Evolutionary conservation across 345 rosid species (phyloP), one percentile per base, ranked within the genome.

Genomic region (Aquilaria yunnanensis): DNA sequence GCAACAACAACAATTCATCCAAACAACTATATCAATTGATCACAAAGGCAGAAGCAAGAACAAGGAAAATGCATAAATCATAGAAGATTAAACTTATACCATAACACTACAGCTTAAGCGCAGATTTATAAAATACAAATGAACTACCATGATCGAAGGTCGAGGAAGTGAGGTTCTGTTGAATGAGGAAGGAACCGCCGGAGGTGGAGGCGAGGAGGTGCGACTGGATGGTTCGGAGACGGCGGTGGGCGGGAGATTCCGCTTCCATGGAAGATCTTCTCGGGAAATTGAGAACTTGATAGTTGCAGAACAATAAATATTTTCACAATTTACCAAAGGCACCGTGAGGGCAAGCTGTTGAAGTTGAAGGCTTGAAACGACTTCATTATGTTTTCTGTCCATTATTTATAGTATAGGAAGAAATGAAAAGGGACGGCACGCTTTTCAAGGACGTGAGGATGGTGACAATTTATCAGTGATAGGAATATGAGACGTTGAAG

Each of bases 171-270:
- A 68, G 53, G 62, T 71, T 74, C 64, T 64, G 64, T 33, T 64
- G 61, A 23, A 87, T 56, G 34, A 56, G 10, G 57, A 81, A 64
- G 51, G 14, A 33, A 52, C 10, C 61, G 64, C 74, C 75, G 58
- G 58, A 51, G 31, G 66, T 5, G 57, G 72, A 54, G 56, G 78
- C 66, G 32, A 69, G 71, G 59, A 92, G 64, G 72, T 92, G 98
- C 54, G 79, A 69, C 11, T 73, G 82, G 50, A 92, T 64, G 51
- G 85, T 80, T 55, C 65, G 54, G 68, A 91, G 84, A 47, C 96
- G 93, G 58, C 88, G 93, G 41, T 77, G 75, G 56, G 89, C 82
- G 12, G 86, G 51, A 11, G 84, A 80, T 33, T 67, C 78, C 81
- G 67, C 56, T 10, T 33, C 54, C 53, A 46, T 14, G 30, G 29